Conservation (phyloP, 345 rosid genomes). For the Populus pruinosa region DNA sequence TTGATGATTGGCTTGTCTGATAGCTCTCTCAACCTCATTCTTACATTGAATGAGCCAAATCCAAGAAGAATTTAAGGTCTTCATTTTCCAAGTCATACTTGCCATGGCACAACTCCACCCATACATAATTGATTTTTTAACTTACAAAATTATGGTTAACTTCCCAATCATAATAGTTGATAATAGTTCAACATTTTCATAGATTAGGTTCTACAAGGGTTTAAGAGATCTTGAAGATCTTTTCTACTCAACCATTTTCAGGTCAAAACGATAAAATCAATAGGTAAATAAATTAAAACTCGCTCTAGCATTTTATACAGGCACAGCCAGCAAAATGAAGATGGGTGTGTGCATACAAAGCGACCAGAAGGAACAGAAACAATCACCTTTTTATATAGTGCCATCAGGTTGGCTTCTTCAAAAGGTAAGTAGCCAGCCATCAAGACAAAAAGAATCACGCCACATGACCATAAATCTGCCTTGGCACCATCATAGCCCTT, state of each 20-base stretch:
- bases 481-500: slow-evolving; percentile 97
- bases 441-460: slow-evolving; percentile 91
- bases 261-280: neutral
- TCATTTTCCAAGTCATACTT: neutral
- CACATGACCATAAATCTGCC: slow-evolving; percentile 99
- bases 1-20: neutral
- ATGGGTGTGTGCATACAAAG: neutral
- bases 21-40: neutral
- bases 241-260: neutral
- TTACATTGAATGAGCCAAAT: neutral
- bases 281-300: neutral
- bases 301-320: neutral
- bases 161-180: neutral
- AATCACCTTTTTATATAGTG: slow-evolving; percentile 74
- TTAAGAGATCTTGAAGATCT: neutral
- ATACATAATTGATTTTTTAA: neutral
- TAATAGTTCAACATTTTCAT: neutral
- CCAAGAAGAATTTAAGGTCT: neutral
- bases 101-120: neutral
- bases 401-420: slow-evolving; percentile 81
- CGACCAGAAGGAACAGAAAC: neutral
- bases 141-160: neutral
- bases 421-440: slow-evolving; percentile 99
- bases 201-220: neutral
- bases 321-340: neutral